phyloP scores from a whole-genome alignment of 1,284 basidiomycete species.

The Microbotryum saponariae region DNA sequence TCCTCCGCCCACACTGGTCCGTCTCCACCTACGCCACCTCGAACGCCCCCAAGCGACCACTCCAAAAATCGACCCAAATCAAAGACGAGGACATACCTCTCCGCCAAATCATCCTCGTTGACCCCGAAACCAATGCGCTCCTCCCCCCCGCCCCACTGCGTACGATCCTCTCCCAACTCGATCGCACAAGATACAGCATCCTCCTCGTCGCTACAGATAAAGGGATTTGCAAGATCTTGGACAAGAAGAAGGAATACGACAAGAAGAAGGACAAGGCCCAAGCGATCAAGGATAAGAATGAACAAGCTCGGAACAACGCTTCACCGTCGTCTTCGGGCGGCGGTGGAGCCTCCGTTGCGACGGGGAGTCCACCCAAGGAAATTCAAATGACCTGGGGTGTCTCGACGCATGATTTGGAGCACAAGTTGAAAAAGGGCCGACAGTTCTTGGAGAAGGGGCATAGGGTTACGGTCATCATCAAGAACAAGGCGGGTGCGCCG shows the following conservation, averaged over 20 bases:
- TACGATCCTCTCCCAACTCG: constrained; percentile 20
- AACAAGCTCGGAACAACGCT: constrained; percentile 12
- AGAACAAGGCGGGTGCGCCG: constrained; percentile 17
- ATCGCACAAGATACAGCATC: constrained; percentile 21
- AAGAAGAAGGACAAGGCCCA: constrained; percentile 31
- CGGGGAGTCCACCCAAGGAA: constrained; percentile 50
- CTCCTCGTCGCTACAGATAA: constrained; percentile 26
- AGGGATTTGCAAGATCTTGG: constrained; percentile 42
- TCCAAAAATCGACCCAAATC: neutral
- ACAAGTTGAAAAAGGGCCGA: constrained; percentile 58
- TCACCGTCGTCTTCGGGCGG: neutral
- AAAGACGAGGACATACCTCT: constrained; percentile 29
- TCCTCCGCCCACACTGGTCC: neutral
- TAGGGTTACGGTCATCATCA: constrained; percentile 52
- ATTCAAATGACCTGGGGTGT: constrained; percentile 65
- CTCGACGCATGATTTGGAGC: constrained; percentile 53
- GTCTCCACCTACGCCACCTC: neutral
- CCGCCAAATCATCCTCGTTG: constrained; percentile 20
- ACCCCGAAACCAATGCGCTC: constrained; percentile 17
- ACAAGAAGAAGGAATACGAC: constrained; percentile 42
- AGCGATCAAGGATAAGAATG: constrained; percentile 32
- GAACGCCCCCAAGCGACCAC: neutral
- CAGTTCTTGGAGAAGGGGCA: constrained; percentile 55
- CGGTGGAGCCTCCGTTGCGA: neutral
- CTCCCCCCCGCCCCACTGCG: constrained; percentile 19